A percentile compares a stretch with the other conserved stretches of the same genome.
phyloP scores from a whole-genome alignment of 1,284 basidiomycete species.

The Hypsizygus ulmarius region DNA sequence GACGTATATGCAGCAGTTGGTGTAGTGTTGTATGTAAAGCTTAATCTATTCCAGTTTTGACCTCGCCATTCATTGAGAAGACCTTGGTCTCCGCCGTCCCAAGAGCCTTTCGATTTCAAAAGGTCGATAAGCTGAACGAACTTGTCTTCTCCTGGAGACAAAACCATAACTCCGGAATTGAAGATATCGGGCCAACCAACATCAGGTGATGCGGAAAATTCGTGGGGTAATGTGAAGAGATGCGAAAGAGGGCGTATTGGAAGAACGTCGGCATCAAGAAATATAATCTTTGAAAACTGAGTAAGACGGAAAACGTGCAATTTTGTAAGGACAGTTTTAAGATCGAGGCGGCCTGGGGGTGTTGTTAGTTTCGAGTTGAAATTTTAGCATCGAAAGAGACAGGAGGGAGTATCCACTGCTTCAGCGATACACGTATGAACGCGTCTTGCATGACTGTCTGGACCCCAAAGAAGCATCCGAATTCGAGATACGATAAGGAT shows the following conservation, averaged over 20 bases:
- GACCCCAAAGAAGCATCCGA: neutral
- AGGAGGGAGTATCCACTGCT: neutral
- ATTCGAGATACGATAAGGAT: neutral
- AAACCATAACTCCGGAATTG: constrained; percentile 93
- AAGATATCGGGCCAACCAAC: constrained; percentile 99
- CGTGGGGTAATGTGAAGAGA: constrained; percentile 76
- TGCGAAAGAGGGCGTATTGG: constrained; percentile 86
- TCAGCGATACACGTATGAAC: neutral
- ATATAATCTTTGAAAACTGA: constrained; percentile 87
- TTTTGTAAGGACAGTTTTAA: constrained; percentile 91
- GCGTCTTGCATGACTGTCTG: constrained; percentile 9
- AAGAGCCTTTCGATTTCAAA: constrained; percentile 76
- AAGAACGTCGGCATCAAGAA: constrained; percentile 95
- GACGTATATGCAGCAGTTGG: constrained; percentile 97
- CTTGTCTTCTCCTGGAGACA: constrained; percentile 79
- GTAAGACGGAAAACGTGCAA: constrained; percentile 91
- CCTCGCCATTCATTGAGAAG: constrained; percentile 94
- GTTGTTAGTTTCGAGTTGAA: constrained; percentile 13
- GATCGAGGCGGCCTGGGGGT: constrained; percentile 81
- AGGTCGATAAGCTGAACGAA: constrained; percentile 75
- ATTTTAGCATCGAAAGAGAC: neutral
- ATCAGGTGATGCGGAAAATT: constrained; percentile 90
- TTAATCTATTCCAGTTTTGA: constrained; percentile 84
- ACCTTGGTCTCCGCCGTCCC: constrained; percentile 98
- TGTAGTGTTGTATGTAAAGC: constrained; percentile 96